These are phyloP conservation scores for Nepenthes gracilis DNA, from an alignment of 148 eudicot species.

Conservation along the genomic window DNA sequence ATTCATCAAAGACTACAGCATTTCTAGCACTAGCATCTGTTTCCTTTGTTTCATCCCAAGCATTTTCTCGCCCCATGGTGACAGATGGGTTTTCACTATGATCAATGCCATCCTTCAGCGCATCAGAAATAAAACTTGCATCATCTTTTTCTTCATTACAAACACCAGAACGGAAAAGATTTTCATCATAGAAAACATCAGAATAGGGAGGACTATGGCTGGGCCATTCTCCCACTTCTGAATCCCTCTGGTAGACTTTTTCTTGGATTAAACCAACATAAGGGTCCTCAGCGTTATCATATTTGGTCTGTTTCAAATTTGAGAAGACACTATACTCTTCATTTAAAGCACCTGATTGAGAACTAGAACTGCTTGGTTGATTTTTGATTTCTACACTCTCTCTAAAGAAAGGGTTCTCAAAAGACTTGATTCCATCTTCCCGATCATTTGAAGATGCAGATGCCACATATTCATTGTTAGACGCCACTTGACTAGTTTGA, in stretches of 20 bases:
- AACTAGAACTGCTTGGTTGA: conserved; percentile 3
- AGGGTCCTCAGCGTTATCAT: conserved; percentile 9
- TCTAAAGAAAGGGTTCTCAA: conserved; percentile 27
- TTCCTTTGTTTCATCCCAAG: conserved; percentile 15
- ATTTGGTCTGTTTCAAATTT: conserved; percentile 7
- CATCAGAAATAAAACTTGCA: conserved; percentile 4
- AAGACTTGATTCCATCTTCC: conserved; percentile 20
- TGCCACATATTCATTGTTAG: conserved; percentile 16
- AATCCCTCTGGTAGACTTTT: conserved; percentile 11
- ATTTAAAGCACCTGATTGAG: conserved; percentile 7
- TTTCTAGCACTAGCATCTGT: conserved; percentile 11
- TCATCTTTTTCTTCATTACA: conserved; percentile 5
- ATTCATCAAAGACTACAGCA: conserved; percentile 37
- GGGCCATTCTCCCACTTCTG: conserved; percentile 8
- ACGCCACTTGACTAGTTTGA: conserved; percentile 21
- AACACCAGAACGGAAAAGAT: conserved; percentile 6
- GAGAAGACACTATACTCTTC: conserved; percentile 14
- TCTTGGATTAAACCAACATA: conserved; percentile 5
- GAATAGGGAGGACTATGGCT: not conserved
- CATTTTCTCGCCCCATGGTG: conserved; percentile 12
- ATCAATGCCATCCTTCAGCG: conserved; percentile 14
- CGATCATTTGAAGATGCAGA: conserved; percentile 16
- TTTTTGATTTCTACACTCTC: conserved; percentile 11
- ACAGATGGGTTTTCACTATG: conserved; percentile 20
- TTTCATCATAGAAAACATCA: conserved; percentile 1